Percentiles rank a stretch among this genome's conserved stretches.
Conservation (phyloP, 225 moss, liverwort and hornwort species). For the Pseudoscleropodium purum region DNA sequence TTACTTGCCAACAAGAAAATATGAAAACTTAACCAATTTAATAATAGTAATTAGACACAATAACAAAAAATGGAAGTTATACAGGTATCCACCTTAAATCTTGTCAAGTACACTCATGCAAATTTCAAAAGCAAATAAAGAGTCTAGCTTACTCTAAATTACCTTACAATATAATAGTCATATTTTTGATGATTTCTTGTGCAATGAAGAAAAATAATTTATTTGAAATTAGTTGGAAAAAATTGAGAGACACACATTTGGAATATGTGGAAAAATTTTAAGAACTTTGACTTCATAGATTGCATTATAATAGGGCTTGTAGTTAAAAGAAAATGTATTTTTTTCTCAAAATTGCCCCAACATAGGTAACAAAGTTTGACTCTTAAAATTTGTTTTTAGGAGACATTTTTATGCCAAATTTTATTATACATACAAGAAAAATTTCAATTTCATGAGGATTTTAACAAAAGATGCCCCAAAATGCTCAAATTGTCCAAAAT, state of each 20-base stretch:
- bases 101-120: neutral
- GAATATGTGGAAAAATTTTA: too few relatives aligned
- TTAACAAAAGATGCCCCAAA: neutral
- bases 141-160: neutral
- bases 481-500: neutral
- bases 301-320: neutral
- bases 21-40: too few relatives aligned
- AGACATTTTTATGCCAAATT: neutral
- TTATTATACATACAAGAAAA: neutral
- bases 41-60: too few relatives aligned
- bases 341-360: accelerated
- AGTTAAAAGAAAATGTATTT: neutral
- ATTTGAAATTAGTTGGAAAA: neutral
- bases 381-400: neutral
- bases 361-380: neutral
- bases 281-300: neutral
- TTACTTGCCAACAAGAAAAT: too few relatives aligned
- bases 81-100: neutral
- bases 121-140: neutral
- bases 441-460: neutral
- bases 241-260: neutral
- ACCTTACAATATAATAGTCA: neutral
- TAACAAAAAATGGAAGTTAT: too few relatives aligned
- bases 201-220: neutral
- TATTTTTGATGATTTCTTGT: neutral